phyloP scores from a whole-genome alignment of 163 green algal species.

The Scenedesmus sp. region DNA sequence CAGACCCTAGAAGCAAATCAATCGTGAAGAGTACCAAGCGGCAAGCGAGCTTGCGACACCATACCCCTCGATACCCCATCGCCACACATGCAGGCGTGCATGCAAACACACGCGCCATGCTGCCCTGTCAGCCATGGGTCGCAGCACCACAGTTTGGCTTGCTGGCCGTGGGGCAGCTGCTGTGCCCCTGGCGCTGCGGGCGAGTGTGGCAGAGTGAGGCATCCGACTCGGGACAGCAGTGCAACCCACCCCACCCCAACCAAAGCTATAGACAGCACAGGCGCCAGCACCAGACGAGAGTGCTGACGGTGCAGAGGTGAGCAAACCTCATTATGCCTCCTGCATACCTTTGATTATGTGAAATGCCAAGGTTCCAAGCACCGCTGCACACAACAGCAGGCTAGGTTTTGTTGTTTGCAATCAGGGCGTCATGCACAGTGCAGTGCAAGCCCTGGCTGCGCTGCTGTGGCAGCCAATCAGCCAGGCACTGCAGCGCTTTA shows the following conservation, averaged over 20 bases:
- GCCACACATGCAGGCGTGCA: not conserved
- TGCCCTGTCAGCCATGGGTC: not conserved
- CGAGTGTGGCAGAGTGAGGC: not conserved
- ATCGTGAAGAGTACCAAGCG: not conserved
- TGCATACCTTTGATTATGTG: not conserved
- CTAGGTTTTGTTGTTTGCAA: not conserved
- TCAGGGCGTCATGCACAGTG: not conserved
- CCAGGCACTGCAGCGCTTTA: not conserved
- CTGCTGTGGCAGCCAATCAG: not conserved
- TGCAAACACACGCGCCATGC: not conserved
- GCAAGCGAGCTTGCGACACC: not conserved
- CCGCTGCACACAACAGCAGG: not conserved
- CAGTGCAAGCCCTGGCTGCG: not conserved
- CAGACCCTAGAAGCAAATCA: not conserved
- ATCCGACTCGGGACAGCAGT: not conserved
- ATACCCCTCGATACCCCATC: not conserved
- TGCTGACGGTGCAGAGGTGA: not conserved
- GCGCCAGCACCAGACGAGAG: not conserved
- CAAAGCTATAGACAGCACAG: slow-evolving; percentile 2
- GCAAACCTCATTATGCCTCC: not conserved
- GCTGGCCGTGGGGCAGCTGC: not conserved
- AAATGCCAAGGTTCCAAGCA: not conserved
- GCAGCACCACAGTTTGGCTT: not conserved
- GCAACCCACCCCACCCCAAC: not conserved
- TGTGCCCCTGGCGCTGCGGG: not conserved